Conservation (phyloP, 768 basidiomycete species). For the Fomitopsis pulvina region DNA sequence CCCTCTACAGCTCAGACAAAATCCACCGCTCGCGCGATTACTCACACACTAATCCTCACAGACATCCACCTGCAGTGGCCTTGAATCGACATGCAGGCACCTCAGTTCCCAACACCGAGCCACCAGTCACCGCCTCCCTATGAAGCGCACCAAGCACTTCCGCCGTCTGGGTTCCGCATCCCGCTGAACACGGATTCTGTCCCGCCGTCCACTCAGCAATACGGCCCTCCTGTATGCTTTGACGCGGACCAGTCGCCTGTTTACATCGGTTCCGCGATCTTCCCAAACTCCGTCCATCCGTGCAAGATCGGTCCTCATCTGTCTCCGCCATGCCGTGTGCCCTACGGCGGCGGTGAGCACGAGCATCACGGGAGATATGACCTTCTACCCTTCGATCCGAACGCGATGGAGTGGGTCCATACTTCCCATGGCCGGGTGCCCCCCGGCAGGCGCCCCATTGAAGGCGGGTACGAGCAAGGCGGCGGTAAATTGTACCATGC, state of each 20-base stretch:
- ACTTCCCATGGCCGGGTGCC: conserved; percentile 59
- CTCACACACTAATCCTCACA: not conserved
- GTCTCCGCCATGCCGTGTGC: conserved; percentile 43
- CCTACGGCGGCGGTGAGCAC: conserved; percentile 58
- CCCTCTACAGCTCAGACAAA: not conserved
- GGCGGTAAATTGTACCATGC: conserved; percentile 68
- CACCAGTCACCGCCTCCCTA: conserved; percentile 6
- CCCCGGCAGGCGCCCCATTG: conserved; percentile 48
- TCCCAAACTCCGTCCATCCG: conserved; percentile 63
- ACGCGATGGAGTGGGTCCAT: conserved; percentile 69
- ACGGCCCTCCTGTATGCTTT: conserved; percentile 44
- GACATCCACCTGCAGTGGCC: not conserved
- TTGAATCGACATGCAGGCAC: not conserved
- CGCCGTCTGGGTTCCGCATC: conserved; percentile 64
- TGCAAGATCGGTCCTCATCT: conserved; percentile 72
- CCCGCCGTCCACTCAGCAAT: conserved; percentile 31
- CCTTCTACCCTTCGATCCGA: conserved; percentile 59
- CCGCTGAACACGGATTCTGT: conserved; percentile 43
- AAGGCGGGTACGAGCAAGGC: conserved; percentile 71
- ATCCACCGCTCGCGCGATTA: not conserved
- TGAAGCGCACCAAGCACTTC: conserved; percentile 23
- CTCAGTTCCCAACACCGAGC: conserved; percentile 5
- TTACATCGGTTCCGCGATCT: conserved; percentile 69
- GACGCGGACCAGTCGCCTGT: conserved; percentile 55
- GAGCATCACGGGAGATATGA: conserved; percentile 65